Percentiles rank a stretch among this genome's conserved stretches.
phyloP scores from a whole-genome alignment of 208 protist species.

The Trypanosoma rangeli region DNA sequence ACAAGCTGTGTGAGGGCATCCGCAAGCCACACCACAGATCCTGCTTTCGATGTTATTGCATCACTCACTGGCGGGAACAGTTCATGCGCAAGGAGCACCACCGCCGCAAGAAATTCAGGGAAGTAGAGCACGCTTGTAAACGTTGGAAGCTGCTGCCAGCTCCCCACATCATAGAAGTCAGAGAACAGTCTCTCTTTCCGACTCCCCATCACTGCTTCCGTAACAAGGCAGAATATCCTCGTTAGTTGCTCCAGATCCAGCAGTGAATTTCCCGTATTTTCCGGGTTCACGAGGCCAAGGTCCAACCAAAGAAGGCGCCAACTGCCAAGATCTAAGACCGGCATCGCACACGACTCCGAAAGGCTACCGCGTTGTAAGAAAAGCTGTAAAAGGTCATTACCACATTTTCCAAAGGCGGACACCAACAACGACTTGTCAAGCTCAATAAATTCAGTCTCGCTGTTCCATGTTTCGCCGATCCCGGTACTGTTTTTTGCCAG shows the following conservation, averaged over 20 bases:
- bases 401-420: constrained; percentile 26
- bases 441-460: constrained; percentile 16
- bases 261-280: constrained; percentile 21
- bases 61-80: constrained; percentile 41
- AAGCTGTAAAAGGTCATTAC: constrained; percentile 61
- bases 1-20: constrained; percentile 41
- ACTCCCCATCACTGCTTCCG: constrained; percentile 22
- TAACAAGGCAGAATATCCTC: constrained; percentile 50
- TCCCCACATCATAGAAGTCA: background rate
- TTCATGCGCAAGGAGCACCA: constrained; percentile 59
- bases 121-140: constrained; percentile 46
- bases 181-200: background rate
- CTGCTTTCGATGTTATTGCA: background rate
- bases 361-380: constrained; percentile 60
- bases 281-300: constrained; percentile 45
- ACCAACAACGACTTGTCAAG: constrained; percentile 35
- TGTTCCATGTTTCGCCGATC: constrained; percentile 24
- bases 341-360: constrained; percentile 65
- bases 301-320: constrained; percentile 83
- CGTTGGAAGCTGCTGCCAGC: background rate
- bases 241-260: constrained; percentile 61
- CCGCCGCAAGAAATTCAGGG: constrained; percentile 61
- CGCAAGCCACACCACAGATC: constrained; percentile 42
- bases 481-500: constrained; percentile 2
- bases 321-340: constrained; percentile 68